A percentile compares a stretch with the other conserved stretches of the same genome.
These are phyloP conservation scores for Colletotrichum tofieldiae DNA, from an alignment of 2,329 filamentous ascomycete genomes.

Conservation along the genomic window DNA sequence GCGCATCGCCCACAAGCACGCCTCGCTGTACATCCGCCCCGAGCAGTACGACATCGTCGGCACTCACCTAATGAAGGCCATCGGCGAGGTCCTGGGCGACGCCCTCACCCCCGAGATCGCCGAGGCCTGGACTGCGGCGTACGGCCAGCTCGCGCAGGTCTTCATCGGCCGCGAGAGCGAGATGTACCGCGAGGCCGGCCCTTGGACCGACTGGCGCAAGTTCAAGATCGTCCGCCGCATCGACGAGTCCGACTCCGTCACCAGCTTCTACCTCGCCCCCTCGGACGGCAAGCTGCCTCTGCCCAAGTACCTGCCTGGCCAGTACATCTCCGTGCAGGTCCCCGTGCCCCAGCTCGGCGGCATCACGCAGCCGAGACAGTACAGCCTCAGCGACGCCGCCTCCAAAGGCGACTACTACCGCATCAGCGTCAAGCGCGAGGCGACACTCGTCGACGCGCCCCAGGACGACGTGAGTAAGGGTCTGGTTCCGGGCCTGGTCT, in stretches of 20 bases:
- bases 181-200: slow-evolving; percentile 68
- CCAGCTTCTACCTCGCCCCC: slow-evolving; percentile 80
- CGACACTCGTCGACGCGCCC: slow-evolving; percentile 46
- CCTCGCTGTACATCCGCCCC: slow-evolving; percentile 77
- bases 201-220: slow-evolving; percentile 65
- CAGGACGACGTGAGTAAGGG: slow-evolving; percentile 53
- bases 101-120: slow-evolving; percentile 77
- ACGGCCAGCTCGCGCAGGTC: slow-evolving; percentile 78
- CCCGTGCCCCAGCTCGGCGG: slow-evolving; percentile 71
- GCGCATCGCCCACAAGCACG: slow-evolving; percentile 84
- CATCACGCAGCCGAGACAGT: slow-evolving; percentile 81
- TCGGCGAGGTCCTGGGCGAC: slow-evolving; percentile 77
- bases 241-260: slow-evolving; percentile 72
- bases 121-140: slow-evolving; percentile 81
- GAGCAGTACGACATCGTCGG: slow-evolving; percentile 82
- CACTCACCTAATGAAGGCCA: slow-evolving; percentile 76
- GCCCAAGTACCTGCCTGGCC: slow-evolving; percentile 77
- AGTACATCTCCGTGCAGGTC: slow-evolving; percentile 79
- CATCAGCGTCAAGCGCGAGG: slow-evolving; percentile 81
- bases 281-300: slow-evolving; percentile 68
- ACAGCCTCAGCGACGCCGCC: slow-evolving; percentile 76
- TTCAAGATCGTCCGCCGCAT: slow-evolving; percentile 74
- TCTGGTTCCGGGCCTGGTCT: slow-evolving; percentile 64
- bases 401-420: slow-evolving; percentile 73
- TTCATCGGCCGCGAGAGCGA: slow-evolving; percentile 77